These are phyloP conservation scores for Aspergillus nomiae DNA, from an alignment of 2,329 filamentous ascomycete species.

Conservation along the genomic window DNA sequence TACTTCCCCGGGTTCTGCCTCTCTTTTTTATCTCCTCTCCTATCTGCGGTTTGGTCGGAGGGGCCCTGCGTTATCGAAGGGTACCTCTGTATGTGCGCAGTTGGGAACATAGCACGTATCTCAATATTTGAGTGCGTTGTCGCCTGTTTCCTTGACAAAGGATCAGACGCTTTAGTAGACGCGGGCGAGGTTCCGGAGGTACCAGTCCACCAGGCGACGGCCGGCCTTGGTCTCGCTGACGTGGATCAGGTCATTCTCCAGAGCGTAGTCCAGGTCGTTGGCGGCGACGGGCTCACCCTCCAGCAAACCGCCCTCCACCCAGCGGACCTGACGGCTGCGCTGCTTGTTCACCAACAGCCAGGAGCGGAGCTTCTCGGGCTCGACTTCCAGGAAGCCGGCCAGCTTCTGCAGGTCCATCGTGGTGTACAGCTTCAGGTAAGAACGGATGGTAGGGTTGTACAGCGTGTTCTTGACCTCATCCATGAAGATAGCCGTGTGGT, in stretches of 20 bases:
- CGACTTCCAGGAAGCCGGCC: conserved; percentile 92
- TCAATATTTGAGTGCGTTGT: conserved; percentile 7
- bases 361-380: conserved; percentile 91
- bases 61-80: background rate
- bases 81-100: conserved; percentile 2
- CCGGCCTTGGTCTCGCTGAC: conserved; percentile 99
- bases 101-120: conserved; percentile 3
- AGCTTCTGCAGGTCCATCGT: conserved; percentile 99
- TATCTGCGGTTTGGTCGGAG: background rate
- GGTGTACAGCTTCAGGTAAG: conserved; percentile 97
- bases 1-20: background rate
- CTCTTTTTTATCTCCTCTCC: background rate
- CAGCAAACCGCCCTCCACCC: conserved; percentile 84
- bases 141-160: conserved; percentile 12
- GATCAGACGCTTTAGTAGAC: conserved; percentile 69
- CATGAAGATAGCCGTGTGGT: conserved; percentile 98
- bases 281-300: conserved; percentile 92
- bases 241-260: conserved; percentile 96
- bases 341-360: conserved; percentile 99
- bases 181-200: conserved; percentile 91
- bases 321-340: conserved; percentile 92
- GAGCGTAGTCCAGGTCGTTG: conserved; percentile 94
- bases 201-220: conserved; percentile 97
- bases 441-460: conserved; percentile 96
- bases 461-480: conserved; percentile 99